Percentiles rank a stretch among this genome's conserved stretches.
Conservation (phyloP, 2,329 filamentous ascomycete genomes). For the Phialophora verrucosa region DNA sequence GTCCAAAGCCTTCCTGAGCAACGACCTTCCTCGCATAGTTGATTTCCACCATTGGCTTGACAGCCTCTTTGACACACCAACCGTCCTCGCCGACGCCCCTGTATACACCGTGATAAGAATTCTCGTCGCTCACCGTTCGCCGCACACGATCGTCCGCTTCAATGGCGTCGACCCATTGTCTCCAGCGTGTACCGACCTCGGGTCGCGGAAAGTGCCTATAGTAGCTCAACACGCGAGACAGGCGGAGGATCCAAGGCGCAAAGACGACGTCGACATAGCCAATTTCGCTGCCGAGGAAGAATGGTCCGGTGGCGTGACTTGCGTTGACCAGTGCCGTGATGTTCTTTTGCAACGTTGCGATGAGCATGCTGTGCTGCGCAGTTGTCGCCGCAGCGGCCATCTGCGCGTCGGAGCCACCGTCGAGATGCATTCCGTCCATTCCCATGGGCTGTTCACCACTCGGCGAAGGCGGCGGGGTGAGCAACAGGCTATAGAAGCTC, state of each 20-base stretch:
- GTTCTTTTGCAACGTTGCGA: conserved; percentile 60
- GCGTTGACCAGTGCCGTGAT: conserved; percentile 67
- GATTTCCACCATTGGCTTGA: conserved; percentile 36
- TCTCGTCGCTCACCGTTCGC: conserved; percentile 70
- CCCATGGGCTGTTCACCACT: conserved; percentile 17
- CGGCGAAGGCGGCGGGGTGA: conserved; percentile 34
- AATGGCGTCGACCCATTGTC: conserved; percentile 72
- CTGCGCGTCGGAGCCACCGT: conserved; percentile 18
- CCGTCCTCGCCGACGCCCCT: conserved; percentile 37
- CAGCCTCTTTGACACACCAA: conserved; percentile 28
- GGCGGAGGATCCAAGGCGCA: conserved; percentile 74
- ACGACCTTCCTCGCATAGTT: conserved; percentile 35
- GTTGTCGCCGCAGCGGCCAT: conserved; percentile 16
- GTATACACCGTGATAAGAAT: conserved; percentile 58
- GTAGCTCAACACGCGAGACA: conserved; percentile 68
- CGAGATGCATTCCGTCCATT: conserved; percentile 19
- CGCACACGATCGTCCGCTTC: conserved; percentile 67
- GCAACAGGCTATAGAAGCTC: conserved; percentile 74
- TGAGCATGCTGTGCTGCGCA: conserved; percentile 36
- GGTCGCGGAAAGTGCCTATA: conserved; percentile 71
- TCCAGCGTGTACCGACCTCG: conserved; percentile 68
- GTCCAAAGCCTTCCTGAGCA: conserved; percentile 36
- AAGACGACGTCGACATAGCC: conserved; percentile 76
- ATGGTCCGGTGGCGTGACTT: conserved; percentile 67
- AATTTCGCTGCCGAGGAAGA: conserved; percentile 66